Conservation (phyloP, 768 basidiomycete species). For the Boletus subcaerulescens region DNA sequence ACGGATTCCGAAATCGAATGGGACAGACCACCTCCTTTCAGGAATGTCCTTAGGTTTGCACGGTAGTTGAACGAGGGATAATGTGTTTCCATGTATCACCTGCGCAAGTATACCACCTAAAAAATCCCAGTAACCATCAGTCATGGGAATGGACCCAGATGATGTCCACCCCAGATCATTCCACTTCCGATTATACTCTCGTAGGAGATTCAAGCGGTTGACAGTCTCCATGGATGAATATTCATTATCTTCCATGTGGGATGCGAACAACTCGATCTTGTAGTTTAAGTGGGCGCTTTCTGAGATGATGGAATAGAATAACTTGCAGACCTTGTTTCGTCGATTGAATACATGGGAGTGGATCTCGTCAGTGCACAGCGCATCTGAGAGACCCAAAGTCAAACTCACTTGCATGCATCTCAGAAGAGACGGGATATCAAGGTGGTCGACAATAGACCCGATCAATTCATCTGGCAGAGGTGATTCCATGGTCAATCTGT, state of each 20-base stretch:
- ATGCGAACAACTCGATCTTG: conserved; percentile 29
- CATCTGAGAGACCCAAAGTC: not conserved
- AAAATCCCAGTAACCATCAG: conserved; percentile 33
- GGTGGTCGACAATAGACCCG: conserved; percentile 19
- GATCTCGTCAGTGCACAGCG: not conserved
- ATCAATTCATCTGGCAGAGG: conserved; percentile 31
- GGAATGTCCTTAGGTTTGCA: conserved; percentile 28
- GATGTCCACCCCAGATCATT: conserved; percentile 21
- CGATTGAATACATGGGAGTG: not conserved
- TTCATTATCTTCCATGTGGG: conserved; percentile 25
- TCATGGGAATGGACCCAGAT: conserved; percentile 9
- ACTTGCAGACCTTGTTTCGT: conserved; percentile 28
- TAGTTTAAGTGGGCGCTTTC: conserved; percentile 28
- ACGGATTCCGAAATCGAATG: conserved; percentile 25
- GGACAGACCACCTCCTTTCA: conserved; percentile 26
- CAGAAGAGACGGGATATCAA: conserved; percentile 29
- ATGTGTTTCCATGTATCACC: conserved; percentile 10
- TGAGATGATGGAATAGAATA: conserved; percentile 26
- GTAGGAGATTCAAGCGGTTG: conserved; percentile 25
- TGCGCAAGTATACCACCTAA: conserved; percentile 34
- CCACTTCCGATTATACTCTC: conserved; percentile 31
- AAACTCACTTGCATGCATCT: conserved; percentile 25
- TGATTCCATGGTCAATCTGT: conserved; percentile 11
- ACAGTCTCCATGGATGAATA: conserved; percentile 16
- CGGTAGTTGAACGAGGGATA: conserved; percentile 29